phyloP scores from a whole-genome alignment of 345 rosid species.

The Excoecaria cochinchinensis region DNA sequence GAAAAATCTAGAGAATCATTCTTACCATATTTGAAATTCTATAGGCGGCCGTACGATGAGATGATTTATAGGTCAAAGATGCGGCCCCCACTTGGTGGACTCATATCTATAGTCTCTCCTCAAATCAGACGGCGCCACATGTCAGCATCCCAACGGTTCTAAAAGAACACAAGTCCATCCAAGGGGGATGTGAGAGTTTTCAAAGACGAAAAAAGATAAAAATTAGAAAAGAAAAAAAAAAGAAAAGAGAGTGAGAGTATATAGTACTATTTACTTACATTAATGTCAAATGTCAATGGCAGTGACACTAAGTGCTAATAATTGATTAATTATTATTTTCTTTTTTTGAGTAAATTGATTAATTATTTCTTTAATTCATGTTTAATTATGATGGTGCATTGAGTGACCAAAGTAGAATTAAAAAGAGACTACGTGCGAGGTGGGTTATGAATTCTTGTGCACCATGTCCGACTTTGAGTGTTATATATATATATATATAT shows the following conservation, averaged over 20 bases:
- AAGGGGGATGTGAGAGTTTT: no score
- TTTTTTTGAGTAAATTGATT: constrained; percentile 18
- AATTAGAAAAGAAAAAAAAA: no score
- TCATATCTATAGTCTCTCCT: constrained; percentile 78
- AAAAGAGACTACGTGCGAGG: constrained; percentile 51
- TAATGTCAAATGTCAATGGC: constrained; percentile 20
- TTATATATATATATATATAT: background rate
- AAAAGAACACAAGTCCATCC: background rate
- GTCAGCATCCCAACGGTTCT: constrained; percentile 91
- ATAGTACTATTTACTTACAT: constrained; percentile 19
- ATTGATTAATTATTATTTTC: constrained; percentile 30
- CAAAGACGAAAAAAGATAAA: background rate
- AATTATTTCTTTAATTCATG: constrained; percentile 23
- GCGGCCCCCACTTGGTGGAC: constrained; percentile 87
- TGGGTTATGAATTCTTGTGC: constrained; percentile 64
- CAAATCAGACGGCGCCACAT: constrained; percentile 67
- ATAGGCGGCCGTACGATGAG: constrained; percentile 87
- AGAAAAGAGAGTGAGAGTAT: constrained; percentile 15
- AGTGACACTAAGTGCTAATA: constrained; percentile 21
- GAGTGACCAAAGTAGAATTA: constrained; percentile 13
- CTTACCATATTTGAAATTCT: constrained; percentile 67
- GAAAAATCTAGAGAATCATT: constrained; percentile 78
- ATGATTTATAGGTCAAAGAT: constrained; percentile 84
- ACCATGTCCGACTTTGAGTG: constrained; percentile 26
- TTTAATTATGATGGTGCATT: constrained; percentile 18